Evolutionary conservation across 495 filamentous ascomycete genomes (phyloP), one percentile per base, ranked within the genome.

Genomic region (Clohesyomyces aquaticus): DNA sequence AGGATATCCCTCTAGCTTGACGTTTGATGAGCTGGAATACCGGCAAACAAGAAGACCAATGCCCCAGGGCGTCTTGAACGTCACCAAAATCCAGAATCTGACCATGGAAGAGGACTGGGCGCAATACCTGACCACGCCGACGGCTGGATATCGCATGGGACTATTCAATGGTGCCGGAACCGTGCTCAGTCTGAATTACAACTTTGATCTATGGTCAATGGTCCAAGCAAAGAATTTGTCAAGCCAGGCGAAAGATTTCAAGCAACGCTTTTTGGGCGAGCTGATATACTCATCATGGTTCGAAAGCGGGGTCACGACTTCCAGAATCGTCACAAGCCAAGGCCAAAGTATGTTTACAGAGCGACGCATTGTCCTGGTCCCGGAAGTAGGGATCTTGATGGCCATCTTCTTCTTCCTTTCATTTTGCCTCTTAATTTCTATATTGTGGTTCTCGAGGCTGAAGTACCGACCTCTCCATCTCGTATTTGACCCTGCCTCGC

Each of bases 371-470:
- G 48, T 52, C 25, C 12, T 52, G 16, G 27, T 52, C 3, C 11
- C 8, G 11, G 48, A 26, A 22, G 48, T 52, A 9, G 48, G 48
- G 9, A 28, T 52, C 18, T 9, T 28, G 22, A 23, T 57, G 32
- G 54, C 54, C 16, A 18, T 26, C n/a, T 23, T 57, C 38, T 57
- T 57, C 23, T 57, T 46, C 16, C 14, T 46, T 3, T 57, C 54
- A 23, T 57, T 46, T 23, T 25, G 8, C 4, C 54, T 57, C 4
- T 19, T 57, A 2, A 8, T 23, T 14, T 19, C 27, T 2, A 22
- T 22, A 1, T 26, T 57, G 2, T 57, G 54, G 54, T 27, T 57
- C 14, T 57, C 54, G 11, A 29, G 54, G 3, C 19, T 57, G 6
- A 8, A 14, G 23, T 35, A 35, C 16, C 6, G 54, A 45, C 54